Evolutionary conservation across 192 early-diverging fungal species (phyloP), one percentile per base, ranked within the genome.

Genomic region (Gamsiella multidivaricata): DNA sequence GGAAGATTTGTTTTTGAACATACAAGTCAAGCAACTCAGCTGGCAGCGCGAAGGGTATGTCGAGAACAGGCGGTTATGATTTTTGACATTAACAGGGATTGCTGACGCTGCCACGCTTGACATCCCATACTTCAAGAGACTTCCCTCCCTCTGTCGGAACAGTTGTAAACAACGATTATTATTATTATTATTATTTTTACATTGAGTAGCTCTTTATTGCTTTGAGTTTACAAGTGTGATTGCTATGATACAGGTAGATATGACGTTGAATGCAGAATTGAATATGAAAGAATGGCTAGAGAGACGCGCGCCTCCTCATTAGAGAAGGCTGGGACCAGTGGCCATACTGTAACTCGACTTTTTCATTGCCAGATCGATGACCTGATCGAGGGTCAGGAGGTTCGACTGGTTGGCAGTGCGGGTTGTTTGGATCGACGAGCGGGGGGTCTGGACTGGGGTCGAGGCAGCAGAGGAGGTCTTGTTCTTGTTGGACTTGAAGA

Each of bases 401-500:
- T n/a, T 17, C 14, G n/a, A 6, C 10, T 28, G 25, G 15, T n/a
- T n/a, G 15, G 51, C 14, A 23, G 28, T 20, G 8, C 51, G 51
- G 0, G 22, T 6, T 53, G 6, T 26, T 53, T 53, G 51, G 3
- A 53, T 29, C 51, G 51, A 53, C 18, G 51, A 14, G 11, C 51
- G 51, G 37, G 61, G 49, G 12, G 61, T 51, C 49, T 63, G 33
- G 11, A 15, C 29, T 34, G 46, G 60, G 4, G 43, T 37, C 0
- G 47, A 36, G 36, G 54, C 54, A 18, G 50, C 50, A 23, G 61
- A 64, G 31, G 50, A 12, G 49, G 47, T 22, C 59, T 46, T 51
- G 49, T 39, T 53, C 61, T 37, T 64, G 5, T 53, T 52, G 49
- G 23, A 51, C 46, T 62, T 62, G 45, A 51, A 64, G 61, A 64